Evolutionary conservation across 2,329 filamentous ascomycete species (phyloP).

Genomic region (Elsinoe perseae): DNA sequence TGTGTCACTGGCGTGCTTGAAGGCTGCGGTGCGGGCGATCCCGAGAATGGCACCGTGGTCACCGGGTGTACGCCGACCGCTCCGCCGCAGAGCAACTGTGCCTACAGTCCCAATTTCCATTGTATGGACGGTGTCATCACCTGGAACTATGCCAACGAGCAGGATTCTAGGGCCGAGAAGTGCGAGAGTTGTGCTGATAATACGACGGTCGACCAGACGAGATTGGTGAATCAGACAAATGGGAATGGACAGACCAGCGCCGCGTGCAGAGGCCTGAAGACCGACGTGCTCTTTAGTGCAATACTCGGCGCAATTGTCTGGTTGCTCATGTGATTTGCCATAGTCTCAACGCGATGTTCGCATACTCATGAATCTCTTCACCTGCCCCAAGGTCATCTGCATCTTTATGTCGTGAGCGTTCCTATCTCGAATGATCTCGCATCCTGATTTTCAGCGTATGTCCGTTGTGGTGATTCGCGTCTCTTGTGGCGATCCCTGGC

Average conservation of each 20-base stretch:
- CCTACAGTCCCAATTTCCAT: not conserved
- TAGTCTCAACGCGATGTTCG: no score
- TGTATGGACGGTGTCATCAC: not conserved
- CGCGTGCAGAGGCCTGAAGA: not conserved
- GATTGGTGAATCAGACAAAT: not conserved
- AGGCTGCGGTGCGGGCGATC: not conserved
- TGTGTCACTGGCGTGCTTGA: not conserved
- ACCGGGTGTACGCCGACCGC: not conserved
- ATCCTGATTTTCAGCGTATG: no score
- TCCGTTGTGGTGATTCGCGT: no score
- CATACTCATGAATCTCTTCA: no score
- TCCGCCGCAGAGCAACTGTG: not conserved
- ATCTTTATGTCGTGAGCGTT: no score
- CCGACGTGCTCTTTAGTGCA: not conserved
- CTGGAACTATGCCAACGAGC: not conserved
- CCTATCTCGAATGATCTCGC: no score
- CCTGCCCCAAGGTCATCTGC: no score
- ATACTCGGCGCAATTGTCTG: not conserved
- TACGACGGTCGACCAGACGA: not conserved
- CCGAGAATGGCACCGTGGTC: not conserved
- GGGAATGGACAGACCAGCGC: not conserved
- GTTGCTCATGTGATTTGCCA: not conserved
- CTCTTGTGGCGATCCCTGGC: no score
- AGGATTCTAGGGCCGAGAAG: not conserved
- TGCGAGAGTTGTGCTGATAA: not conserved